Percentiles rank a stretch among this genome's conserved stretches.
phyloP scores from a whole-genome alignment of 805 yeast genomes.

The Candida chauliodis region DNA sequence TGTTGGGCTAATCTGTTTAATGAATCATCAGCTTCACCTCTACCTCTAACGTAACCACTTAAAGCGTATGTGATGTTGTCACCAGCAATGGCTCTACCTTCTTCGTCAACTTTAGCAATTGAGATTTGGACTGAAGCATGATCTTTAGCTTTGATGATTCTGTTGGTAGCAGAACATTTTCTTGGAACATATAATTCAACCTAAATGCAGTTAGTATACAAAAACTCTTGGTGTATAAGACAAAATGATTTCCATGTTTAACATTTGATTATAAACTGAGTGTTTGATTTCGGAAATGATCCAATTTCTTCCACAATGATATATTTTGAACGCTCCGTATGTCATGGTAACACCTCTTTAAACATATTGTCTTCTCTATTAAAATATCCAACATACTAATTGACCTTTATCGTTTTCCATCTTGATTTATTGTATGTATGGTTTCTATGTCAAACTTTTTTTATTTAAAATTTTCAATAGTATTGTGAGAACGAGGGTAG shows the following conservation, averaged over 20 bases:
- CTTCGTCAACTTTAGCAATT: conserved; percentile 97
- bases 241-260: too few species aligned
- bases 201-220: conserved; percentile 44
- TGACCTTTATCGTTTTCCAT: conserved; percentile 99
- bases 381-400: conserved; percentile 84
- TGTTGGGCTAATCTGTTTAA: conserved; percentile 98
- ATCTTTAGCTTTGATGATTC: conserved; percentile 99
- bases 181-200: conserved; percentile 99
- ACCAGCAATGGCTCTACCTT: conserved; percentile 92
- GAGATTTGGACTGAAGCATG: conserved; percentile 99
- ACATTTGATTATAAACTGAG: too few species aligned
- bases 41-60: conserved; percentile 94
- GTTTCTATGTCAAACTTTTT: neutral
- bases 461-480: conserved; percentile 10
- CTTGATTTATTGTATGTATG: conserved; percentile 34
- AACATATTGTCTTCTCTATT: neutral
- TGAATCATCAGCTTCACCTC: conserved; percentile 99
- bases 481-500: neutral
- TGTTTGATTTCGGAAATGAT: too few species aligned
- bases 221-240: too few species aligned
- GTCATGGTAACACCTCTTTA: neutral
- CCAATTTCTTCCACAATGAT: too few species aligned
- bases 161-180: conserved; percentile 99
- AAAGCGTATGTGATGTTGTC: conserved; percentile 92
- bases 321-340: too few species aligned